Evolutionary conservation across 2,329 filamentous ascomycete genomes (phyloP), one percentile per base, ranked within the genome.

Genomic region (Aspergillus chevalieri): DNA sequence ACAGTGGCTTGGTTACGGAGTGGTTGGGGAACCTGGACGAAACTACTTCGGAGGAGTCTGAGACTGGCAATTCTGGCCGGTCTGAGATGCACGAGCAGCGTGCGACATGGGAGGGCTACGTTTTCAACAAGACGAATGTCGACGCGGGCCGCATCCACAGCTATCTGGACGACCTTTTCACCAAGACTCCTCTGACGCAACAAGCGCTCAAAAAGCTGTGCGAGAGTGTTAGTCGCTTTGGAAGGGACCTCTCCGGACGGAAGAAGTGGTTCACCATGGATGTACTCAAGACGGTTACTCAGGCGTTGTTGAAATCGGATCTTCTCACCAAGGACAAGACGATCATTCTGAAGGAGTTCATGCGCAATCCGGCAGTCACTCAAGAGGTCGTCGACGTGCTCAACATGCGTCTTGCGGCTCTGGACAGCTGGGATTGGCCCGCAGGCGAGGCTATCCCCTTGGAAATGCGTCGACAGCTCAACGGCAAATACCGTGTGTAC

Each of bases 401-500:
- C 36, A 82, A 80, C 50, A 78, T 82, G 72, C 70, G 78, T 42
- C 70, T 81, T 42, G 66, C 71, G 0, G 69, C 73, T 6, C 59
- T 82, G 2, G 70, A 76, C 17, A 74, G 64, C 21, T 83, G 79
- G 80, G 59, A 65, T 10, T 83, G 79, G 78, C 69, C 68, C 14
- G 58, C 64, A 2, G 38, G 38, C 10, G 63, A 66, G 4, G 73
- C 69, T 3, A 68, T 80, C 6, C 65, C 71, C 1, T 57, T 81
- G 2, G 69, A 78, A 43, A 74, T 77, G 69, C 72, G 78, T 33
- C 73, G 76, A 6, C 75, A 80, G 46, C 59, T 82, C 33, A 81
- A 80, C 54, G 78, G 78, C 3, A 78, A 79, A 51, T 84, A 83
- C 58, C 71, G 80, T 2, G 76, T 82, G 22, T 81, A 75, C 57